These are phyloP conservation scores for Trichoderma gracile DNA, from an alignment of 2,329 filamentous ascomycete genomes.

Conservation along the genomic window DNA sequence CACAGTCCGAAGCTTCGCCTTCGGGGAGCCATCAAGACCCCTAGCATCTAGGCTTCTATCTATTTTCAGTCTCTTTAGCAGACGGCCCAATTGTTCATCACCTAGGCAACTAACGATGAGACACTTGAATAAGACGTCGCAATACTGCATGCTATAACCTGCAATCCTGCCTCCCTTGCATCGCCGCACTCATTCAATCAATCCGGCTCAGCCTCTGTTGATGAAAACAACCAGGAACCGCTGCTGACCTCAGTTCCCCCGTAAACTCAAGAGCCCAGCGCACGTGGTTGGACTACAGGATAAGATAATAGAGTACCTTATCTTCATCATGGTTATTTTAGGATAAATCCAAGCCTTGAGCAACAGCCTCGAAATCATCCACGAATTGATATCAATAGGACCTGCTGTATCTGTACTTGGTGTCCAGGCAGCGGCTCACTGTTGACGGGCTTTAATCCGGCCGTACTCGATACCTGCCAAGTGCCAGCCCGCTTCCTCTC, in stretches of 20 bases:
- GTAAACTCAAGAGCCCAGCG: not conserved
- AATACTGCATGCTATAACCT: too few species aligned
- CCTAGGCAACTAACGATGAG: not conserved
- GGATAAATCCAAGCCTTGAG: not conserved
- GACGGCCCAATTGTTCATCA: not conserved
- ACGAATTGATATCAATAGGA: not conserved
- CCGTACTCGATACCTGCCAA: not conserved
- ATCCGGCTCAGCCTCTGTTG: not conserved
- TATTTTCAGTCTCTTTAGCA: not conserved
- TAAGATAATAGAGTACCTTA: too few species aligned
- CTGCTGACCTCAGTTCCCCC: slow-evolving; percentile 10
- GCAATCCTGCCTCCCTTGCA: slow-evolving; percentile 2
- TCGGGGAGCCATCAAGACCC: too few species aligned
- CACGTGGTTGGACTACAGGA: slow-evolving; percentile 3
- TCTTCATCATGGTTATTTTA: not conserved
- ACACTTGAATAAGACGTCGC: not conserved
- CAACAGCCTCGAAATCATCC: not conserved
- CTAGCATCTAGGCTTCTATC: too few species aligned
- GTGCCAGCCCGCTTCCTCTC: not conserved
- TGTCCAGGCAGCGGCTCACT: not conserved
- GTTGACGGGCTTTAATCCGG: not conserved
- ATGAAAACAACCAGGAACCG: not conserved
- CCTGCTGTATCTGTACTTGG: slow-evolving; percentile 16
- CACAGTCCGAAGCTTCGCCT: not conserved
- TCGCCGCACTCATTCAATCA: not conserved